A percentile compares a stretch with the other conserved stretches of the same genome.
These are phyloP conservation scores for Gaeumannomyces tritici DNA, from an alignment of 2,329 filamentous ascomycete species.

Conservation along the genomic window DNA sequence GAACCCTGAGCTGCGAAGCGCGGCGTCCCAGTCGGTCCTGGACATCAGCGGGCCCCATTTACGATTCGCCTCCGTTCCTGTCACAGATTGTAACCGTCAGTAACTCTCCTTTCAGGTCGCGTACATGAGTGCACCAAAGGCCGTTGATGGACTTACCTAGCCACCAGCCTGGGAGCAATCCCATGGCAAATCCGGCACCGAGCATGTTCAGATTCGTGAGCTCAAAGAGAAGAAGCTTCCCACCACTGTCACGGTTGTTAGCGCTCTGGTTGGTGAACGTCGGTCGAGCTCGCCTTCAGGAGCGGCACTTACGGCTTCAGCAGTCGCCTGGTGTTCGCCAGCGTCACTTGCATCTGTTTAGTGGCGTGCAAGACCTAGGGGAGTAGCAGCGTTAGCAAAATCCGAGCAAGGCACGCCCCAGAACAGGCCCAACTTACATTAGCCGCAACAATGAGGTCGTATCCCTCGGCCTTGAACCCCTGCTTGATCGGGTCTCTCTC, in stretches of 20 bases:
- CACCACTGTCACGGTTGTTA: background rate
- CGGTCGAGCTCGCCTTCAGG: background rate
- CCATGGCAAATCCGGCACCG: slow-evolving; percentile 14
- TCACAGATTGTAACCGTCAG: background rate
- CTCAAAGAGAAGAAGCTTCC: slow-evolving; percentile 12
- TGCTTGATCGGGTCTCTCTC: slow-evolving; percentile 18
- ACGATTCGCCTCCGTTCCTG: background rate
- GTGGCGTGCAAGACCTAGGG: slow-evolving; percentile 22
- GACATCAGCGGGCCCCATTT: slow-evolving; percentile 3
- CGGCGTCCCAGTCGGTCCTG: background rate
- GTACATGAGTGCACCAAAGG: background rate
- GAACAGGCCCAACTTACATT: slow-evolving; percentile 11
- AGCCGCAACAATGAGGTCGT: slow-evolving; percentile 20
- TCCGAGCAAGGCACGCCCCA: no score
- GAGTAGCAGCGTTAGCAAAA: background rate
- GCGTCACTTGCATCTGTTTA: slow-evolving; percentile 11
- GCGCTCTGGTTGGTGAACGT: background rate
- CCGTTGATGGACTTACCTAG: slow-evolving; percentile 9
- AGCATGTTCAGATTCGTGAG: slow-evolving; percentile 6
- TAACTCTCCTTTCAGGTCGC: background rate
- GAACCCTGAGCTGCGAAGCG: slow-evolving; percentile 9
- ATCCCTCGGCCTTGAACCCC: slow-evolving; percentile 14
- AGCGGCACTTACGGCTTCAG: slow-evolving; percentile 22
- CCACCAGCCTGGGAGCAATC: slow-evolving; percentile 22
- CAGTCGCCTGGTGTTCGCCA: slow-evolving; percentile 13